Conservation (phyloP, 306 rosid species). For the Cicer arietinum region DNA sequence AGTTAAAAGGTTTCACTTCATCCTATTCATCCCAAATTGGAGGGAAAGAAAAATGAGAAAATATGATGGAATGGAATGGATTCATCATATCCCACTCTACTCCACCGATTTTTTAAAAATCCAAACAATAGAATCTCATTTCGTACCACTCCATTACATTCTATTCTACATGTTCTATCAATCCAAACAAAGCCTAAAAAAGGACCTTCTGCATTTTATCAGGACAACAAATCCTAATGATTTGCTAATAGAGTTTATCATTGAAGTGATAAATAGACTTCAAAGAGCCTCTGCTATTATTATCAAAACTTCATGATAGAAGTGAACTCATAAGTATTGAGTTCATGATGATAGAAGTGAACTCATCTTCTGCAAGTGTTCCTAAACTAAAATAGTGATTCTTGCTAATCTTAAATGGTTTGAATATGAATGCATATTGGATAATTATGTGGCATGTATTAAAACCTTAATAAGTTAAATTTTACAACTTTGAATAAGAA, state of each 20-base stretch:
- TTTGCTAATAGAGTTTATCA: not conserved
- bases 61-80: too few relatives aligned
- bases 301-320: not conserved
- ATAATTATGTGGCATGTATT: not conserved
- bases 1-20: too few relatives aligned
- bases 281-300: not conserved
- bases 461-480: not conserved
- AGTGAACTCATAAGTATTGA: too few relatives aligned
- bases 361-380: not conserved
- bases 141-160: too few relatives aligned
- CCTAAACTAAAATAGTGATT: not conserved
- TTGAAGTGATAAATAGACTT: constrained; percentile 1
- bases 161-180: too few relatives aligned
- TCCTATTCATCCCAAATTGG: too few relatives aligned
- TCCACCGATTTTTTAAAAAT: too few relatives aligned
- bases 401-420: not conserved
- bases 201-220: not conserved
- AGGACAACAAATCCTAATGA: constrained; percentile 10
- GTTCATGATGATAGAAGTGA: too few relatives aligned
- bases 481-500: not conserved
- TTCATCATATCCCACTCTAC: too few relatives aligned
- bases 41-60: too few relatives aligned
- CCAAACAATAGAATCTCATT: too few relatives aligned
- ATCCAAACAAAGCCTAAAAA: too few relatives aligned
- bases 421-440: not conserved